These are phyloP conservation scores for Ceratocystis lukuohia DNA, from an alignment of 2,329 filamentous ascomycete species.

Conservation along the genomic window DNA sequence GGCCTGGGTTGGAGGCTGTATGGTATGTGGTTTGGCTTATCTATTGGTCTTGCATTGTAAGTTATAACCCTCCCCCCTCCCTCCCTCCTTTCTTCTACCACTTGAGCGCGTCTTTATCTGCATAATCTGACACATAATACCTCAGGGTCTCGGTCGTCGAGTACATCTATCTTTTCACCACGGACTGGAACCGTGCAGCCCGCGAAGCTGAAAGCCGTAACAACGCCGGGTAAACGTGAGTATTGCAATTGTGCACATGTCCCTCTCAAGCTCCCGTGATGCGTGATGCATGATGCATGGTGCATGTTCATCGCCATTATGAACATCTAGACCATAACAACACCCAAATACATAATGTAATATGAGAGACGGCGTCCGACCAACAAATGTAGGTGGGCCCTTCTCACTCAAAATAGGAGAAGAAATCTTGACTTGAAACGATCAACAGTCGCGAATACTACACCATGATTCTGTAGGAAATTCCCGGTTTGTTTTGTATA, in stretches of 20 bases:
- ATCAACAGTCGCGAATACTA: too few species aligned
- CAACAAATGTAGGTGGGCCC: too few species aligned
- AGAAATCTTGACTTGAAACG: too few species aligned
- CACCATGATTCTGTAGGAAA: too few species aligned
- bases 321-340: not conserved
- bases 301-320: not conserved
- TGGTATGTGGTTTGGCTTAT: conserved; percentile 71
- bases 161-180: conserved; percentile 38
- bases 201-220: conserved; percentile 41
- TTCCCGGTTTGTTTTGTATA: too few species aligned
- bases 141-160: conserved; percentile 40
- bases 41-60: conserved; percentile 53
- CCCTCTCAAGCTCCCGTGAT: not conserved
- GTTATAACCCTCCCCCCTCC: conserved; percentile 23
- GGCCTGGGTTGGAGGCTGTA: conserved; percentile 61
- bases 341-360: too few species aligned
- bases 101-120: too few species aligned
- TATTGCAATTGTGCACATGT: not conserved
- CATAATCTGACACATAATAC: conserved; percentile 18
- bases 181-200: conserved; percentile 41
- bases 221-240: conserved; percentile 28
- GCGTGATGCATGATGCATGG: not conserved
- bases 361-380: too few species aligned
- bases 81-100: too few species aligned
- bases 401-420: too few species aligned